Base-by-base conservation (phyloP, 441 rosid species). In the Breynia disticha region DNA sequence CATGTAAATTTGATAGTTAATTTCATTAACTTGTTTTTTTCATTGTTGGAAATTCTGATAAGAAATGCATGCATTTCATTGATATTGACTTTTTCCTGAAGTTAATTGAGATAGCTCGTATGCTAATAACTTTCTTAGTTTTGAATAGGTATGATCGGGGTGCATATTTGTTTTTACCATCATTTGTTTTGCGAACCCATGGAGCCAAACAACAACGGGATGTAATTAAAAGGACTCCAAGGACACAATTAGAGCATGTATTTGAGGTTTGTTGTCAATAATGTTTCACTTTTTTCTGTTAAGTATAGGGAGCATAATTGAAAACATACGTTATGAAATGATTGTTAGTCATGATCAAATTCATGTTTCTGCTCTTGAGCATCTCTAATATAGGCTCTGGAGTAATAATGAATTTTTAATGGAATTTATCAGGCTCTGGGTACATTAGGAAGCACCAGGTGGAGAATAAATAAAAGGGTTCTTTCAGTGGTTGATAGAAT, bases 381-480 rank as follows among this genome's bases (percentile, higher is more conserved):
- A 2, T 21, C 42, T 11, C 46, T 24, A 55, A 4, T 66, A 20
- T 28, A 56, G 55, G 52, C 46, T 57, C 54, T 55, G 54, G 50
- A 55, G 55, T 67, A 45, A 48, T 70, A 61, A 16, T 60, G 43
- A 56, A 52, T n/a, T 43, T 15, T 61, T 56, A 63, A 63, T 55
- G 59, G 57, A 58, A 24, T 24, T 24, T 24, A 67, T 55, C 82
- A 94, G 99, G 99, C 95, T 38, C 72, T 94, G 67, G 81, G 90
- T 81, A 87, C 95, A 2, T 81, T 94, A 28, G 99, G 99, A 68
- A 82, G 75, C 69, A 82, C 96, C 55, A 94, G 87, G 65, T 94
- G 97, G 99, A 85, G 94, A 61, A 73, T 94, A 60, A 94, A 85
- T 66, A 87, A 76, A 65, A 82, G 76, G 78, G 68, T 90, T 35